phyloP scores from a whole-genome alignment of 2,329 filamentous ascomycete genomes.

The Dryadomyces quercus-mongolicae region DNA sequence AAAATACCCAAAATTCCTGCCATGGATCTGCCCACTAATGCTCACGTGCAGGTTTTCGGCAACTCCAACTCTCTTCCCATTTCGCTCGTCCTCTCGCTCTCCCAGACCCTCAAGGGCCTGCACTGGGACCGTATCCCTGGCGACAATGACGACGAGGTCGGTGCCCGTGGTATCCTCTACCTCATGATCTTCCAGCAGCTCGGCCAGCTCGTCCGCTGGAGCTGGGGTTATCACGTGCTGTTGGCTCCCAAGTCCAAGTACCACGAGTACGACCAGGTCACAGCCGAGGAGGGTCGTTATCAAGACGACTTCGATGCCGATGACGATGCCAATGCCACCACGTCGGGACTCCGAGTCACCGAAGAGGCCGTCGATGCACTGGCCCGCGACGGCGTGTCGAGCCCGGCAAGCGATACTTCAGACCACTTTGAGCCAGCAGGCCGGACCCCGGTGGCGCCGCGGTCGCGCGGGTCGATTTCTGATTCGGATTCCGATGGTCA shows the following conservation, averaged over 20 bases:
- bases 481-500: conserved; percentile 39
- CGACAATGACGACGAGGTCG: conserved; percentile 92
- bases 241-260: conserved; percentile 74
- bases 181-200: conserved; percentile 96
- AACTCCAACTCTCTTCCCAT: conserved; percentile 98
- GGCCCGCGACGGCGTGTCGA: conserved; percentile 20
- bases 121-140: conserved; percentile 88
- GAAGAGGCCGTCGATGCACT: neutral
- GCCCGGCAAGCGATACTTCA: conserved; percentile 29
- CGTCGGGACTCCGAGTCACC: neutral
- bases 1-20: too few relatives aligned
- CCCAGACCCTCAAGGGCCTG: conserved; percentile 79
- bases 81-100: conserved; percentile 86
- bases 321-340: neutral
- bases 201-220: conserved; percentile 91
- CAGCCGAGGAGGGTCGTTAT: conserved; percentile 47
- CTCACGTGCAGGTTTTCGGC: conserved; percentile 69
- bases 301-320: conserved; percentile 26
- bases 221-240: conserved; percentile 92
- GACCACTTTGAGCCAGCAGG: conserved; percentile 41
- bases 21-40: too few relatives aligned
- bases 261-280: conserved; percentile 46
- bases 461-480: conserved; percentile 35
- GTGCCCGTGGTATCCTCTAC: conserved; percentile 85
- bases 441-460: conserved; percentile 38